A percentile compares a stretch with the other conserved stretches of the same genome.
These are phyloP conservation scores for Apium graveolens DNA, from an alignment of 129 eudicot genomes.

Conservation along the genomic window DNA sequence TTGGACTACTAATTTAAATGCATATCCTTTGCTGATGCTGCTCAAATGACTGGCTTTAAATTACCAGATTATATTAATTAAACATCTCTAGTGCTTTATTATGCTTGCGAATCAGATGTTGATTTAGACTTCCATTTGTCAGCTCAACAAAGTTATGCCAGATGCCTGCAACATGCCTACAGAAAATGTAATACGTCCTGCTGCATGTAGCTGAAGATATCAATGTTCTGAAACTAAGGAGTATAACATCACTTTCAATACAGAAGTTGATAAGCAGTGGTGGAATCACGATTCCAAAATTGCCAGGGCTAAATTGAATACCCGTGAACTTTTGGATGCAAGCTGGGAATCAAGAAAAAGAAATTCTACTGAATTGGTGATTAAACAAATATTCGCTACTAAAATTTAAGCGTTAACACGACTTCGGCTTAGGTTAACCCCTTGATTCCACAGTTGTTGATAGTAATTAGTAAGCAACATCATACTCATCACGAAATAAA, in stretches of 20 bases:
- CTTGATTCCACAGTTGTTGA: no score
- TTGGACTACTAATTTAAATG: background rate
- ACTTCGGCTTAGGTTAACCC: no score
- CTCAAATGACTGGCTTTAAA: background rate
- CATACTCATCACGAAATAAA: background rate
- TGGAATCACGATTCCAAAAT: no score
- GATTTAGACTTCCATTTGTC: no score
- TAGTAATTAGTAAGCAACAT: background rate
- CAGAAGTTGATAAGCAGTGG: no score
- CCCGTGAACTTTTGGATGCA: no score
- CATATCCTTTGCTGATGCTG: background rate
- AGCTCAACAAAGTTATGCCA: background rate
- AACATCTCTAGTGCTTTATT: background rate
- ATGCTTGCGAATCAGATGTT: background rate
- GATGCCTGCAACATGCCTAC: background rate
- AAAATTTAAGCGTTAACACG: no score
- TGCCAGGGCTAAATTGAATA: no score
- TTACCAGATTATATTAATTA: background rate
- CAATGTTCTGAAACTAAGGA: background rate
- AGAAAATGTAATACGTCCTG: background rate
- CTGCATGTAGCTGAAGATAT: background rate
- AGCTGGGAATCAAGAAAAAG: no score
- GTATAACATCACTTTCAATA: background rate
- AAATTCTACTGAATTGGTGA: no score
- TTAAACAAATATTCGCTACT: no score